A percentile compares a stretch with the other conserved stretches of the same genome.
Evolutionary conservation across 345 rosid genomes (phyloP).

Genomic region (Arabidopsis arenosa): DNA sequence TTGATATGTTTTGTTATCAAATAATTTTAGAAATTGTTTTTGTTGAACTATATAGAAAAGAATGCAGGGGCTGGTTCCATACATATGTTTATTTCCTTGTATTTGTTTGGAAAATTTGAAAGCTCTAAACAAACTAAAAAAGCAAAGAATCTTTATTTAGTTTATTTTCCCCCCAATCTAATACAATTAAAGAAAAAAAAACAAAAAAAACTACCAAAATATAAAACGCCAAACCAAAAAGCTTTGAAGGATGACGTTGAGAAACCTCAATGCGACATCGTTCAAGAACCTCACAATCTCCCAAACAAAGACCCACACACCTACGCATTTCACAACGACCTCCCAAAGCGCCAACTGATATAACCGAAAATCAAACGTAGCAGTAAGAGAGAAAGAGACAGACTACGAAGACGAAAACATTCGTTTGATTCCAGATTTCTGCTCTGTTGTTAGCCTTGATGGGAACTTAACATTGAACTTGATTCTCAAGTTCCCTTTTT

Average conservation of each 20-base stretch:
- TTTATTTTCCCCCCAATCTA: background rate
- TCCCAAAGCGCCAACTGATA: slow-evolving; percentile 28
- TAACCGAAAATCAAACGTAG: slow-evolving; percentile 30
- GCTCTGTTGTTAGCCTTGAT: slow-evolving; percentile 66
- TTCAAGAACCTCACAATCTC: slow-evolving; percentile 22
- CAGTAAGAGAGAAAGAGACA: slow-evolving; percentile 24
- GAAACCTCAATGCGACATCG: slow-evolving; percentile 16
- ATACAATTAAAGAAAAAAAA: background rate
- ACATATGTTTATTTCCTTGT: background rate
- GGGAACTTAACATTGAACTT: slow-evolving; percentile 79
- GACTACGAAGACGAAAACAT: slow-evolving; percentile 49
- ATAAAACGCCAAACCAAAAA: slow-evolving; percentile 26
- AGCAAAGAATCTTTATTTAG: slow-evolving; percentile 13
- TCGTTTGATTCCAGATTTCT: slow-evolving; percentile 78
- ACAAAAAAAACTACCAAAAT: slow-evolving; percentile 9
- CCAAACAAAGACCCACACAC: slow-evolving; percentile 27
- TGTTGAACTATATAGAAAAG: background rate
- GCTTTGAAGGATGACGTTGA: slow-evolving; percentile 8
- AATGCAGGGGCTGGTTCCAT: background rate
- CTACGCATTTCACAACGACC: slow-evolving; percentile 34
- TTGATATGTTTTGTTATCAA: background rate
- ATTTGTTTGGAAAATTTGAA: background rate
- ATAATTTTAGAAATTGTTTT: background rate
- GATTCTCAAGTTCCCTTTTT: slow-evolving; percentile 77
- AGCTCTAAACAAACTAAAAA: background rate